phyloP scores from a whole-genome alignment of 352 stramenopile species.

The Pythium apleroticum region DNA sequence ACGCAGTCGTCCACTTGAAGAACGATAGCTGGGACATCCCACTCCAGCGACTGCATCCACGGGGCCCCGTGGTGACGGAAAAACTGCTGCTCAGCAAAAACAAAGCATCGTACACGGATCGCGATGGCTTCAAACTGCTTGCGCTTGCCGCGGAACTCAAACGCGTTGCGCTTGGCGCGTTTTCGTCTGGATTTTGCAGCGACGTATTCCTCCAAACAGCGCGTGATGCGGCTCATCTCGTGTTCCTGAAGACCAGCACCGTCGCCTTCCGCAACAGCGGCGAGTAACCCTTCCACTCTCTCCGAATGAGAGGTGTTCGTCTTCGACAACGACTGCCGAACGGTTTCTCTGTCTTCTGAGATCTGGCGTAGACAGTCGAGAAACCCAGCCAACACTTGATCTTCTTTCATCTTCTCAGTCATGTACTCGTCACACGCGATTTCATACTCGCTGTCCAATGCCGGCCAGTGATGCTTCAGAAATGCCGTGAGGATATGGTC shows the following conservation, averaged over 20 bases:
- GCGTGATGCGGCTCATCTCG: constrained; percentile 22
- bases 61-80: neutral
- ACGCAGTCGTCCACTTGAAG: constrained; percentile 13
- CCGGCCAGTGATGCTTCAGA: constrained; percentile 19
- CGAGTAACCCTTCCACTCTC: neutral
- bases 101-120: neutral
- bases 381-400: constrained; percentile 15
- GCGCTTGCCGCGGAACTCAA: neutral
- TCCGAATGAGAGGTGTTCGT: neutral
- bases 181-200: constrained; percentile 1
- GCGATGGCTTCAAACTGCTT: constrained; percentile 2
- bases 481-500: constrained; percentile 39
- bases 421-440: constrained; percentile 13
- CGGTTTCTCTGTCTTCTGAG: constrained; percentile 2
- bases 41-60: neutral
- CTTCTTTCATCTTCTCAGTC: constrained; percentile 2
- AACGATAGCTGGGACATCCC: constrained; percentile 6
- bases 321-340: neutral
- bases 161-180: constrained; percentile 6
- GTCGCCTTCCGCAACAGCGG: neutral
- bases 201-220: constrained; percentile 16
- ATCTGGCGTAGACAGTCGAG: constrained; percentile 14
- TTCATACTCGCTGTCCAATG: constrained; percentile 16
- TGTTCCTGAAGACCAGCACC: constrained; percentile 16
- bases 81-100: constrained; percentile 6